A percentile compares a stretch with the other conserved stretches of the same genome.
phyloP scores from a whole-genome alignment of 176 grass and related monocot species.

The Metroxylon sagu region DNA sequence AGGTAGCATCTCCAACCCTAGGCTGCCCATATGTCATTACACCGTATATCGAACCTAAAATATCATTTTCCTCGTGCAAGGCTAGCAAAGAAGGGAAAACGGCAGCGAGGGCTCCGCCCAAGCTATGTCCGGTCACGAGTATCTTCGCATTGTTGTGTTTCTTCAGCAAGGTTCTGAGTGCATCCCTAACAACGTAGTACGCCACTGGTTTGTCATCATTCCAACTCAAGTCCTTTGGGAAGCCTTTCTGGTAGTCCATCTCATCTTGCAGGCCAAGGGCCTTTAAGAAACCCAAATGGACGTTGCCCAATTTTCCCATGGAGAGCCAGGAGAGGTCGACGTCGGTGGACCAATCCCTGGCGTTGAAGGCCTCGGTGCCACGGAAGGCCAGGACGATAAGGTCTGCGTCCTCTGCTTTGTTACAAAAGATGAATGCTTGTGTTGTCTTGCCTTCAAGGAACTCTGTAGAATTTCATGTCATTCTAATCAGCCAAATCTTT shows the following conservation, averaged over 20 bases:
- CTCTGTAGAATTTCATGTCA: constrained; percentile 25
- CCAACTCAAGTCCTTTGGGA: constrained; percentile 21
- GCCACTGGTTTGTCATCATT: constrained; percentile 21
- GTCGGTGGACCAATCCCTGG: constrained; percentile 74
- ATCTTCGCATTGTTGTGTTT: constrained; percentile 38
- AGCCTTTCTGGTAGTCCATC: constrained; percentile 18
- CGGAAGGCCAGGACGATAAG: constrained; percentile 54
- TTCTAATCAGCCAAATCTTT: no score
- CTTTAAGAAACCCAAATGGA: constrained; percentile 87
- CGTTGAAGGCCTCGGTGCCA: constrained; percentile 74
- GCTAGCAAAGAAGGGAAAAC: constrained; percentile 57
- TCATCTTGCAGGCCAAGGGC: constrained; percentile 69
- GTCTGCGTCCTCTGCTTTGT: constrained; percentile 33
- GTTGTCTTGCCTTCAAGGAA: constrained; percentile 43
- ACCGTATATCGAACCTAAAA: constrained; percentile 20
- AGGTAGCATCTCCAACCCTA: constrained; percentile 42
- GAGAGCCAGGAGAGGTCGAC: constrained; percentile 59
- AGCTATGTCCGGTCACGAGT: constrained; percentile 69
- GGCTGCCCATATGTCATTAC: constrained; percentile 73
- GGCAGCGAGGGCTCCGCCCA: constrained; percentile 67
- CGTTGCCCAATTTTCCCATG: constrained; percentile 60
- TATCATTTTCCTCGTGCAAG: constrained; percentile 33
- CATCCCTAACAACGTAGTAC: constrained; percentile 68
- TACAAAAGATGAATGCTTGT: constrained; percentile 62
- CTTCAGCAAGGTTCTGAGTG: constrained; percentile 23